Evolutionary conservation across 1,284 basidiomycete species (phyloP), one percentile per base, ranked within the genome.

Genomic region (Cryptococcus hybrid): DNA sequence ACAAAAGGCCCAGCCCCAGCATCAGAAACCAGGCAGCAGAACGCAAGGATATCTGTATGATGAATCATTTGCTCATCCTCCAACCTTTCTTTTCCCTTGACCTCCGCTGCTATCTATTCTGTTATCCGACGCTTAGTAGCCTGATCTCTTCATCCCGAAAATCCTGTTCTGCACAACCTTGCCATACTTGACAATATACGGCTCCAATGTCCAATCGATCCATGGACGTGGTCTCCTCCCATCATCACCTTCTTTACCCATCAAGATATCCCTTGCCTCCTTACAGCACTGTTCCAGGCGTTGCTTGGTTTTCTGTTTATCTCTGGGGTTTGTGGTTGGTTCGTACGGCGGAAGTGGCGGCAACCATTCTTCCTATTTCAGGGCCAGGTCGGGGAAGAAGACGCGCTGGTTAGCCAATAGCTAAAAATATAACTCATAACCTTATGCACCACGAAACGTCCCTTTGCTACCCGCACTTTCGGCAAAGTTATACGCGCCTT

Each of bases 331-430:
- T 6, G 58, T 46, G 0, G 52, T 55, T 3, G 45, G 24, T 7
- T 42, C 36, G 7, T 67, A 44, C 1, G 62, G 62, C 3, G 74
- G 71, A 0, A 74, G 63, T 1, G 65, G 36, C 3, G 69, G 71
- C 3, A 76, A 57, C 54, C 71, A 67, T 15, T 48, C 48, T 35
- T 54, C 55, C 65, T 66, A 35, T 13, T 3, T 13, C 9, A 42
- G 38, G 35, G 37, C 7, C n/a, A 13, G 50, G 30, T 39, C 5
- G n/a, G 15, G 8, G 18, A 18, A 13, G 34, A 13, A 18, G 13
- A 7, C 47, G 47, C 15, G 24, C 7, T 24, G 13, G 9, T 56
- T 49, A n/a, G 61, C 36, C 34, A 30, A 47, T 11, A 11, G 13
- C 47, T 34, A 7, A 30, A 30, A 30, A 30, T 30, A 30, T 30